Base-by-base conservation (phyloP, 2,329 filamentous ascomycete species). In the Sclerotinia sclerotiorum region DNA sequence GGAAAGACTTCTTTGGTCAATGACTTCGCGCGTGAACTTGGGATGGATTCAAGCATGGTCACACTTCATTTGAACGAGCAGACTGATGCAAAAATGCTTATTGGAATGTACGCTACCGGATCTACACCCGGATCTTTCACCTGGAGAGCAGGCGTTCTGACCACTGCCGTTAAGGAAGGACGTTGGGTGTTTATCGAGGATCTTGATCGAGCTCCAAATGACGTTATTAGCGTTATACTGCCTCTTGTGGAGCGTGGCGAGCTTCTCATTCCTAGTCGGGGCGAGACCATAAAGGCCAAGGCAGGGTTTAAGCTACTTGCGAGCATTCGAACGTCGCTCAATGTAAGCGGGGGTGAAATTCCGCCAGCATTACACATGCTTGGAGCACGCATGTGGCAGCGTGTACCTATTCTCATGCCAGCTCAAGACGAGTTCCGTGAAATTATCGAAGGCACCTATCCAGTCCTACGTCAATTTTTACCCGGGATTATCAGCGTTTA, bases 161-260 rank as follows among this genome's bases (percentile, higher is more conserved):
- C 95, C 0, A 97, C 93, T 42, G 96, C 96, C 48, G 93, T 98
- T 3, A 90, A 87, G 76, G 94, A 99, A 82, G 96, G 95, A 21
- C 87, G 94, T 76, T 99, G 95, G 96, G 91, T 99, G 8, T 84
- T 99, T 72, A 96, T 99, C 69, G 96, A 99, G 79, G 96, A 99
- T 79, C 84, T 99, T 52, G 94, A 99, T 77, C 89, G 94, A 71
- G 95, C 95, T 15, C 95, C 96, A 5, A 94, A 92, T 72, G 95
- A 99, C 79, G 92, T 99, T 60, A 88, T 99, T 78, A 97, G 94
- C 77, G 93, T 94, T 19, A 85, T 99, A 39, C 83, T 99, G 35
- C 95, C 96, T 13, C 84, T 99, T 11, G 94, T 99, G 69, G 95
- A 99, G 79, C 88, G 91, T 69, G 89, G 92, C n/a, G 93, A 97